Evolutionary conservation across 805 yeast species (phyloP).

Genomic region (Saccharomycopsis sp.): DNA sequence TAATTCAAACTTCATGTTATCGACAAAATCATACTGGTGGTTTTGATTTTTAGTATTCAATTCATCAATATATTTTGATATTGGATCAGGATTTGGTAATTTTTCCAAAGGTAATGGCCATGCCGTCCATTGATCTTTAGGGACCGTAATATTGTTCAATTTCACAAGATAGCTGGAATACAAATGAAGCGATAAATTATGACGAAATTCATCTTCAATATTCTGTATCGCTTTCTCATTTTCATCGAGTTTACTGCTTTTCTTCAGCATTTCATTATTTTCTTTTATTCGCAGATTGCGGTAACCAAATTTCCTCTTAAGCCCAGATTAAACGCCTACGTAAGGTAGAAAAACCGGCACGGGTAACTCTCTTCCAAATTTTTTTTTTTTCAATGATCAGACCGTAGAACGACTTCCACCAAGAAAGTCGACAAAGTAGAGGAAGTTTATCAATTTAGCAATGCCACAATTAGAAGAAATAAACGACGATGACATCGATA

Average conservation of each 20-base stretch:
- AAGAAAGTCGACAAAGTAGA: not conserved
- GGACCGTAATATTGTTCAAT: not conserved
- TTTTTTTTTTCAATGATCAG: too few species aligned
- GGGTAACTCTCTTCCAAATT: too few species aligned
- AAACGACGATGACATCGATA: conserved; percentile 75
- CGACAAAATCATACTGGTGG: not conserved
- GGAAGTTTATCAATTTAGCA: conserved; percentile 23
- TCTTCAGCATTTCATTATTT: too few species aligned
- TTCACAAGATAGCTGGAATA: not conserved
- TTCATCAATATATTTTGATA: not conserved
- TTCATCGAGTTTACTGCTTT: too few species aligned
- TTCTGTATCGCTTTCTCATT: too few species aligned
- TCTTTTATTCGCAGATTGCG: too few species aligned
- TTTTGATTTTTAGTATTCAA: not conserved
- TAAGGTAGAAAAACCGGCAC: too few species aligned
- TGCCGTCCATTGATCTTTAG: not conserved
- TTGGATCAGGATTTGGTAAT: not conserved
- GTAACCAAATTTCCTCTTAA: too few species aligned
- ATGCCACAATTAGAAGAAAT: conserved; percentile 74
- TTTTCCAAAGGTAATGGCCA: not conserved
- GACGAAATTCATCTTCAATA: not conserved
- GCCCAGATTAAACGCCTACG: too few species aligned
- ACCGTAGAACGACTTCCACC: too few species aligned
- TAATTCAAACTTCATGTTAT: not conserved
- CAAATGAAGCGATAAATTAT: not conserved